Conservation (phyloP, 257 asterid species). For the Lantana camara region DNA sequence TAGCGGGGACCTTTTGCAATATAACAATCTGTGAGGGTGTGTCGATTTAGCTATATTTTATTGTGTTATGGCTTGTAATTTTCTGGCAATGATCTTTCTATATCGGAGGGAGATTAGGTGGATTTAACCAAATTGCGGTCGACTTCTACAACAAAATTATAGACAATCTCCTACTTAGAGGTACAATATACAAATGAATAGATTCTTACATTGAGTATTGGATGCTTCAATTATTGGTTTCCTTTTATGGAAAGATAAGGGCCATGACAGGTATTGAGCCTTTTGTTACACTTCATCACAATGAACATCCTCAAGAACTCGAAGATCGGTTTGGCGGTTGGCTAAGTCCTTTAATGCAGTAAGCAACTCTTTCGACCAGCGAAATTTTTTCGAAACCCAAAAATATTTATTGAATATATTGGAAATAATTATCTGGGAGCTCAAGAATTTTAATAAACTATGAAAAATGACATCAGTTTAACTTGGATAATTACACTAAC, state of each 20-base stretch:
- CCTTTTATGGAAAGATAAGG: conserved; percentile 14
- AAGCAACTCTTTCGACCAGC: conserved; percentile 13
- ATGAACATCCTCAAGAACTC: conserved; percentile 75
- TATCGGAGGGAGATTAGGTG: conserved; percentile 66
- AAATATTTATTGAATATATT: no score
- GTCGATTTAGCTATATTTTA: no score
- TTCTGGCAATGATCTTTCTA: conserved; percentile 18
- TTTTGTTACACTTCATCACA: conserved; percentile 74
- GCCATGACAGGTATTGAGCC: conserved; percentile 61
- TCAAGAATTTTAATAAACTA: no score
- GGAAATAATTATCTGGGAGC: no score
- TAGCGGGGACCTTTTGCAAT: no score
- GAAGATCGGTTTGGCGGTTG: conserved; percentile 66
- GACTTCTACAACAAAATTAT: conserved; percentile 54
- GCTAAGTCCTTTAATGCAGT: conserved; percentile 90
- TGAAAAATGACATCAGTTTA: no score
- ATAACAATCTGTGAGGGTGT: no score
- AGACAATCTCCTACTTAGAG: conserved; percentile 54
- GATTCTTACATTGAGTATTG: background rate
- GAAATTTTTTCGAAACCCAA: no score
- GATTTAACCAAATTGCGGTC: conserved; percentile 53
- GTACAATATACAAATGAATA: conserved; percentile 34
- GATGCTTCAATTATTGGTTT: background rate
- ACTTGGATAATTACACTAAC: no score
- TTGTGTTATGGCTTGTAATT: no score